phyloP scores from a whole-genome alignment of 345 rosid genomes.

The Euclidium syriacum region DNA sequence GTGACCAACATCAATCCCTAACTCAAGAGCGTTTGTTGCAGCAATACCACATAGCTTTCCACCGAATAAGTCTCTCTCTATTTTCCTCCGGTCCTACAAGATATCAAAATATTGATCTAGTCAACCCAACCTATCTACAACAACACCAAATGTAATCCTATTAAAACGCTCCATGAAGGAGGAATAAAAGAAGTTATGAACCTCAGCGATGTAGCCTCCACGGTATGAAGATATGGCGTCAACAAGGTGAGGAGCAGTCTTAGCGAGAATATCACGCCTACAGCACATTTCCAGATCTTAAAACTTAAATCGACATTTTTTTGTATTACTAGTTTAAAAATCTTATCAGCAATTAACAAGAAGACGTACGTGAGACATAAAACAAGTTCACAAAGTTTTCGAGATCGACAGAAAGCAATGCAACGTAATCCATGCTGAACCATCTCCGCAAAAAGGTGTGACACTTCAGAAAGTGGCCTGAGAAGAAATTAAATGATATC shows the following conservation, averaged over 20 bases:
- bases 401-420: conserved; percentile 87
- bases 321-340: neutral
- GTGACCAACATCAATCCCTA: conserved; percentile 97
- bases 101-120: neutral
- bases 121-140: conserved; percentile 8
- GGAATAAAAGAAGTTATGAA: conserved; percentile 13
- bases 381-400: conserved; percentile 91
- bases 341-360: neutral
- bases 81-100: conserved; percentile 76
- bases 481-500: conserved; percentile 12
- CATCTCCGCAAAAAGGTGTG: conserved; percentile 88
- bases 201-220: conserved; percentile 87
- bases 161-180: neutral
- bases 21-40: conserved; percentile 95
- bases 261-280: conserved; percentile 75
- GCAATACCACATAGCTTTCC: conserved; percentile 89
- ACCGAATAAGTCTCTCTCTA: conserved; percentile 73
- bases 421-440: conserved; percentile 95
- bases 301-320: conserved; percentile 1
- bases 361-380: conserved; percentile 70
- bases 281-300: conserved; percentile 7
- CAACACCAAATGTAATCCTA: neutral
- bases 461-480: conserved; percentile 77
- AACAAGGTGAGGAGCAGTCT: conserved; percentile 69
- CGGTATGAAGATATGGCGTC: conserved; percentile 77